A percentile compares a stretch with the other conserved stretches of the same genome.
Evolutionary conservation across 2,329 filamentous ascomycete species (phyloP).

Genomic region (Pseudogymnoascus sp.): DNA sequence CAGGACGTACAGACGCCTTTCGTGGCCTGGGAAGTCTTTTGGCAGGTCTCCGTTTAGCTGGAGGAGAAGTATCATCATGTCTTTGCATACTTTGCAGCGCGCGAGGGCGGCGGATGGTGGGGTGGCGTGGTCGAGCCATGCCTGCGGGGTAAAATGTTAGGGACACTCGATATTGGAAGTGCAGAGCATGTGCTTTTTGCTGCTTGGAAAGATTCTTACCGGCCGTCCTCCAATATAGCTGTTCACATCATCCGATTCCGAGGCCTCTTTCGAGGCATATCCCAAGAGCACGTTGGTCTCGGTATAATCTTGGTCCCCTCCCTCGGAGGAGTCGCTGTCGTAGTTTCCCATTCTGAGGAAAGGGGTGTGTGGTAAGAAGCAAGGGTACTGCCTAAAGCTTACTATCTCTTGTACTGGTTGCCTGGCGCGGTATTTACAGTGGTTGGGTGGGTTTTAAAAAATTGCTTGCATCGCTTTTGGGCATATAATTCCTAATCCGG

Average conservation of each 20-base stretch:
- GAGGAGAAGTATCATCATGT: slow-evolving; percentile 73
- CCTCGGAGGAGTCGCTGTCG: slow-evolving; percentile 75
- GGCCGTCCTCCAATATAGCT: slow-evolving; percentile 83
- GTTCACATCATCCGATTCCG: slow-evolving; percentile 63
- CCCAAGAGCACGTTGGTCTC: slow-evolving; percentile 86
- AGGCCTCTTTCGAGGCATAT: slow-evolving; percentile 67
- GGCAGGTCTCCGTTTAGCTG: slow-evolving; percentile 89
- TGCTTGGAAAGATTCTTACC: slow-evolving; percentile 45
- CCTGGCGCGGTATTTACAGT: not conserved
- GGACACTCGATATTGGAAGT: not conserved
- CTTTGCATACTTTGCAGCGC: slow-evolving; percentile 80
- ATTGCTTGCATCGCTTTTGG: not conserved
- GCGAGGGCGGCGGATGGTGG: slow-evolving; percentile 69
- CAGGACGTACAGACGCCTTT: slow-evolving; percentile 81
- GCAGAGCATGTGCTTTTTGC: not conserved
- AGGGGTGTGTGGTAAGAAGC: not conserved
- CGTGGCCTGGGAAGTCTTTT: slow-evolving; percentile 76
- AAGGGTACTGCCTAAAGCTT: not conserved
- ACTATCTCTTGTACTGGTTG: not conserved
- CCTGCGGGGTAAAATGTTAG: slow-evolving; percentile 39
- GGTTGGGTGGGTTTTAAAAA: not conserved
- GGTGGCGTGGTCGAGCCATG: slow-evolving; percentile 69
- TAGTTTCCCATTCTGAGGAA: slow-evolving; percentile 58
- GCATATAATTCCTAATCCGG: slow-evolving; percentile 2
- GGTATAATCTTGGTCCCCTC: slow-evolving; percentile 59